Base-by-base conservation (phyloP, 2,329 filamentous ascomycete species). In the Aureobasidium pullulans region DNA sequence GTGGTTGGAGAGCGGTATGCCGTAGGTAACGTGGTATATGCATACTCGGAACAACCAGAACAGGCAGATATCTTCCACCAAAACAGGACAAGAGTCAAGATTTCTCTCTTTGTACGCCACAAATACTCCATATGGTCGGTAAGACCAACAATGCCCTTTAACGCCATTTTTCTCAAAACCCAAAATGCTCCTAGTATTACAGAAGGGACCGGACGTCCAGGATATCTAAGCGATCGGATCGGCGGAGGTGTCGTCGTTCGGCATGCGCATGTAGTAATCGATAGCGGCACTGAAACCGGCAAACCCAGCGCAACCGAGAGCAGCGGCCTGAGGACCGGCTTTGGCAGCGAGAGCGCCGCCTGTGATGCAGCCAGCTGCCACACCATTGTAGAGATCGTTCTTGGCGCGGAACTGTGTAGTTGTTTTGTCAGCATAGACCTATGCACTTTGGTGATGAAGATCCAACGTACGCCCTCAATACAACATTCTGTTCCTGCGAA, bases 401-500 rank as follows among this genome's bases (percentile, higher is more conserved):
- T 96, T 96, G 23, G 92, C 94, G 32, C 94, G 83, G 67, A 89
- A 81, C 64, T 66, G 56, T 8, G 28, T 15, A 15, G 42, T 1
- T 37, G 10, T 39, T 16, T 13, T 34, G 42, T 56, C 46, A 40
- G 48, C 11, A 16, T 48, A 5, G 11, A 2, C 29, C n/a, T 29
- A 5, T 6, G 31, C 13, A 9, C 32, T 7, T 7, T 32, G 10
- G 23, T 10, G 23, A 23, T 13, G 11, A 8, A 37, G 13, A 36
- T 19, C 37, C 9, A 13, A 56, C 65, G 13, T 60, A 81, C 74
- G 0, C 92, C 92, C 74, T 99, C 94, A 69, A 99, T 91, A 64
- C 89, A 91, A 77, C 94, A 99, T 76, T 99, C 94, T 57, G 94
- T 96, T 42, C 93, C 93, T 15, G 85, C 83, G 77, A 95, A 99